phyloP scores from a whole-genome alignment of 768 basidiomycete genomes.

The Leccinellum rugosiceps region DNA sequence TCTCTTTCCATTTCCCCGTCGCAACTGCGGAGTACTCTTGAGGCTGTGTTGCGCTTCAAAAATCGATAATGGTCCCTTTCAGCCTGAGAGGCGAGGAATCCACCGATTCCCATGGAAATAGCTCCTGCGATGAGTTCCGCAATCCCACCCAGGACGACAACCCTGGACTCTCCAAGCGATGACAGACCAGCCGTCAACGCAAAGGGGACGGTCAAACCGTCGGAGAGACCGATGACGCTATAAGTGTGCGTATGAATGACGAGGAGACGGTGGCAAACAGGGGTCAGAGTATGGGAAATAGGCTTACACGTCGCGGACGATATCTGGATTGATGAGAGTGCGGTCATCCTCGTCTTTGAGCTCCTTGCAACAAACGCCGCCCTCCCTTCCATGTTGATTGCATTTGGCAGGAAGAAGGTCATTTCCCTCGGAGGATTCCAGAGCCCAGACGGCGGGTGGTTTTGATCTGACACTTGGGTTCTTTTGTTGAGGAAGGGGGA shows the following conservation, averaged over 20 bases:
- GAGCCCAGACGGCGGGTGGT: conserved; percentile 67
- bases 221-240: conserved; percentile 87
- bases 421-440: conserved; percentile 42
- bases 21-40: conserved; percentile 86
- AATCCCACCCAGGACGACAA: conserved; percentile 93
- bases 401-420: conserved; percentile 58
- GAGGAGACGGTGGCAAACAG: neutral
- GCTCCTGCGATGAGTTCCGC: conserved; percentile 97
- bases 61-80: conserved; percentile 95
- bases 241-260: conserved; percentile 4
- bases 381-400: conserved; percentile 46
- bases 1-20: conserved; percentile 96
- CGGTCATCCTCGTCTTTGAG: conserved; percentile 78
- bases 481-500: conserved; percentile 20
- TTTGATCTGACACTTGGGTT: conserved; percentile 22
- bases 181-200: conserved; percentile 87
- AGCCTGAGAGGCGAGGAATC: conserved; percentile 94
- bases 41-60: conserved; percentile 66
- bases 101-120: conserved; percentile 98
- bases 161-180: conserved; percentile 80
- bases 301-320: conserved; percentile 81
- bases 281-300: neutral
- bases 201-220: conserved; percentile 89
- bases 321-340: conserved; percentile 79
- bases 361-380: conserved; percentile 85